phyloP scores from a whole-genome alignment of 1,139 yeast genomes.

The Geotrichum restrictum region DNA sequence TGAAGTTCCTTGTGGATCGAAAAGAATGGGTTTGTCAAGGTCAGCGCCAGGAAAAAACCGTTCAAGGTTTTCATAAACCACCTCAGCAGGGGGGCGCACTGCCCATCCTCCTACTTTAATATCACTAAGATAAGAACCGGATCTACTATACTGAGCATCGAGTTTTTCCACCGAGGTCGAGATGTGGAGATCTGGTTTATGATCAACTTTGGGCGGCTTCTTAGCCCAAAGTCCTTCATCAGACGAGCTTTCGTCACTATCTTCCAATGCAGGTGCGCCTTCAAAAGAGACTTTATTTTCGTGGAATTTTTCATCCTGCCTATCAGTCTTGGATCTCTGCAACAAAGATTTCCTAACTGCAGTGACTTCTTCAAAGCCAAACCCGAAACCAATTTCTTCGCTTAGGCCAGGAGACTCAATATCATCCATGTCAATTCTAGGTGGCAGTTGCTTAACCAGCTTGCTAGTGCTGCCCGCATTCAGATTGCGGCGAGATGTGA shows the following conservation, averaged over 20 bases:
- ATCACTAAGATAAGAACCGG: slow-evolving; percentile 7
- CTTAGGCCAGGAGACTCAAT: slow-evolving; percentile 20
- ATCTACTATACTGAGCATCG: slow-evolving; percentile 12
- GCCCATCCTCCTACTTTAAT: slow-evolving; percentile 39
- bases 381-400: slow-evolving; percentile 17
- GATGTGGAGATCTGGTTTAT: slow-evolving; percentile 26
- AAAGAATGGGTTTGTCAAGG: slow-evolving; percentile 86
- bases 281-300: slow-evolving; percentile 70
- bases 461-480: neutral
- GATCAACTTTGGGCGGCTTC: slow-evolving; percentile 35
- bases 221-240: slow-evolving; percentile 65
- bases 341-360: neutral
- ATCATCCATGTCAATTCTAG: slow-evolving; percentile 20
- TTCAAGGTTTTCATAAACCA: slow-evolving; percentile 85
- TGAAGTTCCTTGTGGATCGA: slow-evolving; percentile 47
- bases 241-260: slow-evolving; percentile 42
- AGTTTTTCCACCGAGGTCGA: slow-evolving; percentile 20
- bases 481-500: neutral
- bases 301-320: slow-evolving; percentile 25
- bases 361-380: neutral
- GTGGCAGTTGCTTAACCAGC: slow-evolving; percentile 3
- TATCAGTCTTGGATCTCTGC: slow-evolving; percentile 9
- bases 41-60: slow-evolving; percentile 89
- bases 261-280: slow-evolving; percentile 57
- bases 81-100: slow-evolving; percentile 92